Conservation (phyloP, 1,284 basidiomycete genomes). For the Vanrija sp. region DNA sequence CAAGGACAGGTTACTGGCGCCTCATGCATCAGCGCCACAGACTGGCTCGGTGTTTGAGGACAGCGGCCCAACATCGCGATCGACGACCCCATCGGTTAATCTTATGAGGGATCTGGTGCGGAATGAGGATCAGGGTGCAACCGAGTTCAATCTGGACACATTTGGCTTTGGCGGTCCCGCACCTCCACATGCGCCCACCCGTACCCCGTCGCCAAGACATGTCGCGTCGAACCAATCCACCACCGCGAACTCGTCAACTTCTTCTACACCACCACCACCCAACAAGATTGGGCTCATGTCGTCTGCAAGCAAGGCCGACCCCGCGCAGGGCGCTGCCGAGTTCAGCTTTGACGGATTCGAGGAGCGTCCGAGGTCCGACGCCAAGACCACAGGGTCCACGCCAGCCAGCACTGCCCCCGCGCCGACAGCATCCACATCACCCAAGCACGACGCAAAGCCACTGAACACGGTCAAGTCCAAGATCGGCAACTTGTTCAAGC, state of each 20-base stretch:
- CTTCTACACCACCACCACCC: not conserved
- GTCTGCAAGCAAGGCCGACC: not conserved
- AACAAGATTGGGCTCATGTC: not conserved
- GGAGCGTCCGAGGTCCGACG: not conserved
- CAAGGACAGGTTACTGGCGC: too few relatives aligned
- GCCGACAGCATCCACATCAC: not conserved
- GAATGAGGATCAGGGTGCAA: conserved; percentile 43
- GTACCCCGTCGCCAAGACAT: too few relatives aligned
- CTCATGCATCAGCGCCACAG: too few relatives aligned
- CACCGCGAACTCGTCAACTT: too few relatives aligned
- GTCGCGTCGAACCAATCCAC: too few relatives aligned
- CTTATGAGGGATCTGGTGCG: conserved; percentile 51
- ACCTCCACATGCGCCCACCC: not conserved
- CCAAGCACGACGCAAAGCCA: too few relatives aligned
- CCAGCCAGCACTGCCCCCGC: not conserved
- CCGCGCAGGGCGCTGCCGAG: not conserved
- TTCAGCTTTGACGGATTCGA: not conserved
- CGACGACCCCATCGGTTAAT: conserved; percentile 63
- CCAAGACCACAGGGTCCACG: not conserved
- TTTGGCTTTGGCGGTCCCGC: conserved; percentile 32
- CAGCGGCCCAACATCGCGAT: not conserved
- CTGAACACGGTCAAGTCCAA: not conserved
- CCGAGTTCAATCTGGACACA: conserved; percentile 46
- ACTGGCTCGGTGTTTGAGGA: too few relatives aligned
- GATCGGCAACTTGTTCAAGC: not conserved